phyloP scores from a whole-genome alignment of 108 stramenopile species.

The Nitzschia putrida region DNA sequence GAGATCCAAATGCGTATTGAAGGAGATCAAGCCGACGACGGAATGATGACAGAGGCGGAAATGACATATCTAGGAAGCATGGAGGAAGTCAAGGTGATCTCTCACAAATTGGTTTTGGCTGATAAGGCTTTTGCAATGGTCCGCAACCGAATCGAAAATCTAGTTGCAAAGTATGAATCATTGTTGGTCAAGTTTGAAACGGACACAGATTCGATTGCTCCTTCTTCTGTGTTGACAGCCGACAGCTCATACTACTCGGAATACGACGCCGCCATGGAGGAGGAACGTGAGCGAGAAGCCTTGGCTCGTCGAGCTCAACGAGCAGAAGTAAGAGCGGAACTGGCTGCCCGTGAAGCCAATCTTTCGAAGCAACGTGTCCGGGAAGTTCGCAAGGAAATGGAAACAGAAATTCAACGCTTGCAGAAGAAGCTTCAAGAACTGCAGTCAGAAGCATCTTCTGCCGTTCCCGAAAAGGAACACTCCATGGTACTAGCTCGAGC shows the following conservation, averaged over 20 bases:
- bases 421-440: constrained; percentile 48
- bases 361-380: constrained; percentile 60
- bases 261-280: constrained; percentile 9
- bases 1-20: constrained; percentile 74
- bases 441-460: constrained; percentile 45
- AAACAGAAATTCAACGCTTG: constrained; percentile 65
- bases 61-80: constrained; percentile 68
- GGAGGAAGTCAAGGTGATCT: constrained; percentile 72
- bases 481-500: constrained; percentile 39
- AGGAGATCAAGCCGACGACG: constrained; percentile 46
- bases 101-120: constrained; percentile 70
- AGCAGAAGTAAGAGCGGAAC: constrained; percentile 74
- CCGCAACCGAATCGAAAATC: constrained; percentile 63
- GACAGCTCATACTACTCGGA: constrained; percentile 55
- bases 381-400: constrained; percentile 54
- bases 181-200: constrained; percentile 71
- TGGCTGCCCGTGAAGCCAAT: constrained; percentile 74
- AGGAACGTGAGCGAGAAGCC: constrained; percentile 44
- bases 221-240: constrained; percentile 53
- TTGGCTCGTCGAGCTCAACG: constrained; percentile 64
- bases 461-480: constrained; percentile 41
- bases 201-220: constrained; percentile 42
- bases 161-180: constrained; percentile 73
- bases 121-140: constrained; percentile 77
- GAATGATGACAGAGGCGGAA: constrained; percentile 81